Base-by-base conservation (phyloP, 2,329 filamentous ascomycete genomes). In the Cladosporium sp. region DNA sequence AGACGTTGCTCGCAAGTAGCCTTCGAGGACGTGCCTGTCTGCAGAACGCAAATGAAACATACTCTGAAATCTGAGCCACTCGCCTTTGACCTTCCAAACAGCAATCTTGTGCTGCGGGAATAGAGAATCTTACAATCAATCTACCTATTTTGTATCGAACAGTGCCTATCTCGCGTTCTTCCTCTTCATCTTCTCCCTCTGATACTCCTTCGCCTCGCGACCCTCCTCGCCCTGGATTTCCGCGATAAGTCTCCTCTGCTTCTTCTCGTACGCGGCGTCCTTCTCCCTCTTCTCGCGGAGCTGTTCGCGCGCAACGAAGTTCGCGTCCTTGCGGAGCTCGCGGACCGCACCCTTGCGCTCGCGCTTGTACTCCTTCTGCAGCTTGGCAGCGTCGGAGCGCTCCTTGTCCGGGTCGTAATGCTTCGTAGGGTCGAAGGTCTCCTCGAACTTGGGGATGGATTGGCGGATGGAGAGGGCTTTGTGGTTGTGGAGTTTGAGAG, bases 191-290 rank as follows among this genome's bases (percentile, higher is more conserved):
- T 89, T 95, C 84, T 96, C 92, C 74, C 90, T 86, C 80, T 96
- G 93, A 85, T 98, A 98, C 59, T 86, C 87, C 80, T 98, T 98
- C 52, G 88, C 85, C 79, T 95, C 93, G 66, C 85, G 83, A 1
- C 94, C 94, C 79, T 97, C 95, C 81, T 97, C 91, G 71, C 90
- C 92, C 81, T 99, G 94, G 74, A 99, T 97, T 85, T 97, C 93
- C 11, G 93, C 92, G 72, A 98, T 88, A 68, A 99, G 84, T 71
- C 90, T 87, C 84, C 90, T 92, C 83, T 94, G 96, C 86, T 98
- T 98, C 84, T 91, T 92, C 84, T 98, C 94, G 84, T 99, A 98
- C 71, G 92, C 93, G 66, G 87, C 88, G 83, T 98, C 95, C 82
- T 88, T 90, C 82, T 92, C 91, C 85, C 93, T 97, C 88, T 98